Evolutionary conservation across 768 basidiomycete species (phyloP), one percentile per base, ranked within the genome.

Genomic region (Phylloporus scabripes): DNA sequence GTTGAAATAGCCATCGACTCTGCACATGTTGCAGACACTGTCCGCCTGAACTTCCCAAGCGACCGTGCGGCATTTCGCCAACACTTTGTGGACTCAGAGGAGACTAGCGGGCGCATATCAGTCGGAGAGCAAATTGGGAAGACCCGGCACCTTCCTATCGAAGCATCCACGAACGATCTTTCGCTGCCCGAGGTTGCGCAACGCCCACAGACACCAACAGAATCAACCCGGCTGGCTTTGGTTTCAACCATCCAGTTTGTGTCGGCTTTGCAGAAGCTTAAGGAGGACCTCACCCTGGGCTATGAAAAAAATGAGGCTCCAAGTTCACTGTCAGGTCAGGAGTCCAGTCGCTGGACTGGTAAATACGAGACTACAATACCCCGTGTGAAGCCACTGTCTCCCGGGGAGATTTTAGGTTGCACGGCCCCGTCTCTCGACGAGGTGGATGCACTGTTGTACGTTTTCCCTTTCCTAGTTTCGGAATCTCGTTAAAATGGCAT

Each of bases 231-330:
- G 52, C 70, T 98, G 15, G 94, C 94, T 0, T 70, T 98, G 23
- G 96, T 99, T 0, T 97, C 94, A 0, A 99, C 96, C 0, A 97
- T 99, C 28, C 96, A 99, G 65, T 99, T 99, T 62, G 92, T 94
- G 18, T 84, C 94, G 7, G 91, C 95, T 10, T 73, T 98, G 10
- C 92, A 97, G 54, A 78, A 77, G 21, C 78, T 98, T 21, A 87
- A 88, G 58, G 87, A 92, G 24, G 85, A 90, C 60, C 74, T 97
- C 4, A 76, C 73, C 0, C 49, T 65, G 2, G 79, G 77, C 40
- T 63, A 68, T 10, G 55, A 60, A 20, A 34, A 40, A 26, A 37
- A 48, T 5, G 44, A 57, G 20, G 28, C 12, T 6, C 12, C 38
- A 2, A 39, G 5, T 14, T 41, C 24, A 7, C 26, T 46, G n/a